These are phyloP conservation scores for Trypanosoma caninum DNA, from an alignment of 208 protist species.

Conservation along the genomic window DNA sequence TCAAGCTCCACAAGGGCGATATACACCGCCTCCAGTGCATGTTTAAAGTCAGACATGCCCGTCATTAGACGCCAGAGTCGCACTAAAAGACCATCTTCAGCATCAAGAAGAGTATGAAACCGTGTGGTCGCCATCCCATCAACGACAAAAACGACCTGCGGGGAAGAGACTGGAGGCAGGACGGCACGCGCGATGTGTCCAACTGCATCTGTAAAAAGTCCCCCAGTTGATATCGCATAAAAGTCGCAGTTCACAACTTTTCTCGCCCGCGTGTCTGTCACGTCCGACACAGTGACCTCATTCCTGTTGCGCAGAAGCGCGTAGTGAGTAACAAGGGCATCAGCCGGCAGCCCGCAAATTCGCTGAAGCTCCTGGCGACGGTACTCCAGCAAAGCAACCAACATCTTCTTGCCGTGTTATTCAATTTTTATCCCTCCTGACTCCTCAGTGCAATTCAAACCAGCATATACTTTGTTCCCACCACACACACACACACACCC, in stretches of 20 bases:
- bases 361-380: constrained; percentile 29
- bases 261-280: constrained; percentile 59
- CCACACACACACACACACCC: too few relatives aligned
- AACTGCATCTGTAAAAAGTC: constrained; percentile 34
- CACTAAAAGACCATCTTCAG: constrained; percentile 41
- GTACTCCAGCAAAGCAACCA: constrained; percentile 52
- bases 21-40: constrained; percentile 37
- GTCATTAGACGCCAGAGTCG: constrained; percentile 19
- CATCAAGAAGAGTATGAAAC: constrained; percentile 32
- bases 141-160: constrained; percentile 54
- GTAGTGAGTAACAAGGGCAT: constrained; percentile 50
- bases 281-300: constrained; percentile 51
- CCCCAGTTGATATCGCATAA: constrained; percentile 6
- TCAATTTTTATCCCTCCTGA: too few relatives aligned
- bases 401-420: too few relatives aligned
- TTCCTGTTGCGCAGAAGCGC: constrained; percentile 29
- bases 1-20: constrained; percentile 49
- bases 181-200: constrained; percentile 42
- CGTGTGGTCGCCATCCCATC: constrained; percentile 43
- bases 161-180: constrained; percentile 25
- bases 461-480: too few relatives aligned
- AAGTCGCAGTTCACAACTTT: constrained; percentile 56
- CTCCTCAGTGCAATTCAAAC: too few relatives aligned
- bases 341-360: not conserved
- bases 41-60: not conserved